These are phyloP conservation scores for Syncephalastrum monosporum DNA, from an alignment of 371 early-diverging fungal genomes.

Conservation along the genomic window DNA sequence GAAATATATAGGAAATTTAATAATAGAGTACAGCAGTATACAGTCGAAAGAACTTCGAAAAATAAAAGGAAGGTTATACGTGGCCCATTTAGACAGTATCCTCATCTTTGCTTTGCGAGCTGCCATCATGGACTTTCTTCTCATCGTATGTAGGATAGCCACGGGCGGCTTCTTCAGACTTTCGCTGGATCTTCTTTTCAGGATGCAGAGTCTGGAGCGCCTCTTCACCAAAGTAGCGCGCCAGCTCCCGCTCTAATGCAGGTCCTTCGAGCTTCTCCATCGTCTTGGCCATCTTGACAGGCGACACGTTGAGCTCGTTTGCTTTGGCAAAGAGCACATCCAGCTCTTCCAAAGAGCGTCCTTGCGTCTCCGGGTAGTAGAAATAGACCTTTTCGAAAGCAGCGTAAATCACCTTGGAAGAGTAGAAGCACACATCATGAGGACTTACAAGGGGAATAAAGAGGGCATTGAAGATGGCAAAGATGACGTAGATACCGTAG, in stretches of 20 bases:
- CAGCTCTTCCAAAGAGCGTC: conserved; percentile 67
- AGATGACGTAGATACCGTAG: conserved; percentile 42
- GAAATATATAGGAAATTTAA: too few relatives aligned
- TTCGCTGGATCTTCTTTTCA: too few relatives aligned
- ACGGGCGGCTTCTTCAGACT: too few relatives aligned
- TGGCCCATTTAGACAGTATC: too few relatives aligned
- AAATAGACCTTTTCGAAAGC: conserved; percentile 26
- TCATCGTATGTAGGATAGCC: too few relatives aligned
- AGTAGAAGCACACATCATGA: not conserved
- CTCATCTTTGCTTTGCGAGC: too few relatives aligned
- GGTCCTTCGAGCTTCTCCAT: conserved; percentile 16
- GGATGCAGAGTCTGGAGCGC: too few relatives aligned
- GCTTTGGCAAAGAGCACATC: conserved; percentile 16
- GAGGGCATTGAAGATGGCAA: conserved; percentile 27
- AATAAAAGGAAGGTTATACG: too few relatives aligned
- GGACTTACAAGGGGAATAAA: conserved; percentile 24
- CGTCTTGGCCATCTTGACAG: conserved; percentile 18
- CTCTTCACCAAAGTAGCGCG: conserved; percentile 13
- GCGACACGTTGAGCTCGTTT: conserved; percentile 14
- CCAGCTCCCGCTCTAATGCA: conserved; percentile 12
- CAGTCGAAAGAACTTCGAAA: too few relatives aligned
- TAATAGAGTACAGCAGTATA: too few relatives aligned
- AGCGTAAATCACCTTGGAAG: not conserved
- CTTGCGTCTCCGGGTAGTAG: conserved; percentile 74
- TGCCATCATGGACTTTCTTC: too few relatives aligned